Evolutionary conservation across 148 eudicot genomes (phyloP), one percentile per base, ranked within the genome.

Genomic region (Mesembryanthemum crystallinum): DNA sequence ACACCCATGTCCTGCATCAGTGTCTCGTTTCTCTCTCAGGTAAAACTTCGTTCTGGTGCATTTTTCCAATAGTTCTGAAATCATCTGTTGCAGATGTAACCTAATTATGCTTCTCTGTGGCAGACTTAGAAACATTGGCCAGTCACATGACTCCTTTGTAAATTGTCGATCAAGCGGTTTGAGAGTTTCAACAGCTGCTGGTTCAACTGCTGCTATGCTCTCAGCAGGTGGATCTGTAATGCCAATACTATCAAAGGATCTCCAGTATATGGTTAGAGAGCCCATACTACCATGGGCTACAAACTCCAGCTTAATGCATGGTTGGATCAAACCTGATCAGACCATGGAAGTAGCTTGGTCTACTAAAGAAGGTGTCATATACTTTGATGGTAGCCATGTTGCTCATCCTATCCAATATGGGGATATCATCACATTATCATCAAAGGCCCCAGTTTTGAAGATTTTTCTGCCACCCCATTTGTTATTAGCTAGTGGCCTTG

Each of bases 121-220:
- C 84, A 94, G 95, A 79, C 82, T 91, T 27, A 76, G 45, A 65
- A 82, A 85, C 75, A 81, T 82, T 39, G 85, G 75, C 51, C 76
- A 80, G 18, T 78, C 84, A 30, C 51, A 69, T 47, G 39, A 79
- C 88, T 25, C 80, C 82, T 58, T 85, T 32, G 81, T 88, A 61
- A 79, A 86, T 84, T 82, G 89, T 52, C 83, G 93, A 74, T 92
- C 97, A 49, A 94, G 98, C 66, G 98, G 98, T 69, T 83, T 95
- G 45, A 84, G 98, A 81, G 92, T 90, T 74, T 92, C 92, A 32
- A 92, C 98, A 63, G 94, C 96, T 28, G 90, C 96, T 18, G 98
- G 98, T 80, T 95, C 98, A 75, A 86, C 97, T 3, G 97, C 98
- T 80, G 98, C 97, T 4, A 95, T 92, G 91, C 94, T 79, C 25